Conservation (phyloP, 108 stramenopile species). For the Craspedostauros australis region DNA sequence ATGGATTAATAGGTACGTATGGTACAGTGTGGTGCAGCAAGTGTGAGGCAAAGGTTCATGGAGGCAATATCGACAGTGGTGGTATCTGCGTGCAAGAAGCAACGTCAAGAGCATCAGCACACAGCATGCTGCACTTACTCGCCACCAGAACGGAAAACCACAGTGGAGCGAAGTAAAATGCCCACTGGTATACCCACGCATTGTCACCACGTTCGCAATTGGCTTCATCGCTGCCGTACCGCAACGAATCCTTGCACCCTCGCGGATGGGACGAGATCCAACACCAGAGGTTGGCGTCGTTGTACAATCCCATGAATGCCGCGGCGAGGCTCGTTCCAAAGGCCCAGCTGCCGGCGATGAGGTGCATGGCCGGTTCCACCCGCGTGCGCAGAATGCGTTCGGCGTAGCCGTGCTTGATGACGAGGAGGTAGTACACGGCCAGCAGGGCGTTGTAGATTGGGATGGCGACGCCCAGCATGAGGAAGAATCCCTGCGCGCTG, state of each 20-base stretch:
- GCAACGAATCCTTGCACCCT: slow-evolving; percentile 9
- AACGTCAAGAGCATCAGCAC: no score
- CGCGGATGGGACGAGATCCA: slow-evolving; percentile 41
- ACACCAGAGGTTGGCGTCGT: slow-evolving; percentile 39
- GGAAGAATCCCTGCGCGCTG: slow-evolving; percentile 52
- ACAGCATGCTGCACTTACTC: no score
- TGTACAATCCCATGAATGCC: slow-evolving; percentile 29
- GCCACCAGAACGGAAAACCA: slow-evolving; percentile 3
- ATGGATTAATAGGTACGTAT: no score
- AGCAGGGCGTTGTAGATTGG: slow-evolving; percentile 43
- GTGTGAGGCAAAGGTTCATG: no score
- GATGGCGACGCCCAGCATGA: slow-evolving; percentile 28
- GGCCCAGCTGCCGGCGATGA: slow-evolving; percentile 14
- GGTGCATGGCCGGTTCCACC: slow-evolving; percentile 32
- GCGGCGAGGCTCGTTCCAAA: slow-evolving; percentile 23
- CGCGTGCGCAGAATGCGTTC: slow-evolving; percentile 12
- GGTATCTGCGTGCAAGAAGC: no score
- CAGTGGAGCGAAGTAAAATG: slow-evolving; percentile 10
- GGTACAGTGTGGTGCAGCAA: no score
- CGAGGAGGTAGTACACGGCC: slow-evolving; percentile 42
- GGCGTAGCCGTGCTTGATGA: slow-evolving; percentile 28
- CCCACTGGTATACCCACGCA: slow-evolving; percentile 19
- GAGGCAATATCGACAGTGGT: no score
- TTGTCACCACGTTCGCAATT: slow-evolving; percentile 40
- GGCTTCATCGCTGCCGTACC: background rate